These are phyloP conservation scores for Orbilia oligospora DNA, from an alignment of 2,329 filamentous ascomycete genomes.

Conservation along the genomic window DNA sequence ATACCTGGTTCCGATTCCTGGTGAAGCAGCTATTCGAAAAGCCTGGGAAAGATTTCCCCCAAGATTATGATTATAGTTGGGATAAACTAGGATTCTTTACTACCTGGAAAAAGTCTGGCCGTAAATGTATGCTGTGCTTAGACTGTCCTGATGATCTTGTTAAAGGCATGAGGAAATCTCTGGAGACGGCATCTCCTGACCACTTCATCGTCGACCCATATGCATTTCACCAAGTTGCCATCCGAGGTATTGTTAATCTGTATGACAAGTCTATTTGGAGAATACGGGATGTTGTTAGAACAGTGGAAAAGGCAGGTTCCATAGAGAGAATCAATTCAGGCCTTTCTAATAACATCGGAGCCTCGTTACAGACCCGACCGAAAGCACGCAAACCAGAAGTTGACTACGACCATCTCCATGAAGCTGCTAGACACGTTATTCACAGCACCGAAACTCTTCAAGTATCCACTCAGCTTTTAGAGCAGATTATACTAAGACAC, in stretches of 20 bases:
- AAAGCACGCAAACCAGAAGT: slow-evolving; percentile 20
- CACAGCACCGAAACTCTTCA: slow-evolving; percentile 53
- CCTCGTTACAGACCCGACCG: slow-evolving; percentile 36
- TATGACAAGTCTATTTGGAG: slow-evolving; percentile 53
- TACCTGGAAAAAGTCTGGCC: slow-evolving; percentile 46
- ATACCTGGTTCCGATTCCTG: slow-evolving; percentile 54
- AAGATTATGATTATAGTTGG: slow-evolving; percentile 35
- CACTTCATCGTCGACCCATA: slow-evolving; percentile 52
- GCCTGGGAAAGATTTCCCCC: background rate
- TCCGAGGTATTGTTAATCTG: slow-evolving; percentile 39
- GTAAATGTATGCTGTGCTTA: slow-evolving; percentile 42
- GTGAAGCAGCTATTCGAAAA: slow-evolving; percentile 39
- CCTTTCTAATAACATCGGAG: slow-evolving; percentile 36
- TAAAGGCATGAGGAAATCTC: slow-evolving; percentile 15
- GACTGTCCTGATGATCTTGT: slow-evolving; percentile 36
- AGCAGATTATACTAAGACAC: slow-evolving; percentile 37
- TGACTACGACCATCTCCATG: slow-evolving; percentile 49
- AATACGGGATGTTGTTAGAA: slow-evolving; percentile 46
- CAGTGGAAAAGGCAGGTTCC: slow-evolving; percentile 57
- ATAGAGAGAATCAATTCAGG: slow-evolving; percentile 7
- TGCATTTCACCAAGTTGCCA: slow-evolving; percentile 49
- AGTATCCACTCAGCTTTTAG: slow-evolving; percentile 35
- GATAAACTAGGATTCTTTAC: slow-evolving; percentile 53
- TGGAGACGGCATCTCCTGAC: slow-evolving; percentile 16
- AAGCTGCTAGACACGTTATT: slow-evolving; percentile 50